Conservation (phyloP, 176 grass and related monocot genomes). For the Aegilops tauschii region DNA sequence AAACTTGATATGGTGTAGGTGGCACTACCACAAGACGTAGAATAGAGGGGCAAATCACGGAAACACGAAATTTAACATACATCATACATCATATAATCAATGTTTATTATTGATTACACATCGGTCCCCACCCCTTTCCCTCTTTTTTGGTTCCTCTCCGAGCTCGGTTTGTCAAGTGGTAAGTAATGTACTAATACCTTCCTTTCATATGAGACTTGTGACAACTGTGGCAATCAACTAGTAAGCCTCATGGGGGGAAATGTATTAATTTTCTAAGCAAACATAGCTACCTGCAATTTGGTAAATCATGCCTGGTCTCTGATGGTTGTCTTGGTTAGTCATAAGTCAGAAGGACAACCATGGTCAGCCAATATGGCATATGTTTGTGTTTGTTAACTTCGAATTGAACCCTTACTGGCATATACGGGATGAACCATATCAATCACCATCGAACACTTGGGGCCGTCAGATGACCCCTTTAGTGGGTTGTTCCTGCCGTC, state of each 20-base stretch:
- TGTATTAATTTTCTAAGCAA: slow-evolving; percentile 22
- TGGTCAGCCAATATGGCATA: not conserved
- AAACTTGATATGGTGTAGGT: no score
- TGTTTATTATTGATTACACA: not conserved
- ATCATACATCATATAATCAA: not conserved
- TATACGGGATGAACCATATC: not conserved
- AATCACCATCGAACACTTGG: no score
- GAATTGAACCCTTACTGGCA: not conserved
- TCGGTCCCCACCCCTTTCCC: not conserved
- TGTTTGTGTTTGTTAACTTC: not conserved
- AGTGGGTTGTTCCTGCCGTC: no score
- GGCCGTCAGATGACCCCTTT: no score
- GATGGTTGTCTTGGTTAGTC: not conserved
- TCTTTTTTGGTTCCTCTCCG: not conserved
- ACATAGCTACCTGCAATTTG: not conserved
- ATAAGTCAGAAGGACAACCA: not conserved
- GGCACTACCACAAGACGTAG: slow-evolving; percentile 22
- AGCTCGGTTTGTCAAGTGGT: slow-evolving; percentile 26
- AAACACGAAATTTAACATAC: not conserved
- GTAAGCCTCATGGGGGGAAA: slow-evolving; percentile 1
- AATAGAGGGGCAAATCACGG: slow-evolving; percentile 40
- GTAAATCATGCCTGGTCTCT: not conserved
- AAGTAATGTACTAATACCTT: slow-evolving; percentile 10
- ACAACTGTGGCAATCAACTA: slow-evolving; percentile 14
- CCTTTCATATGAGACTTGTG: slow-evolving; percentile 20